Percentiles rank a stretch among this genome's conserved stretches.
Conservation (phyloP, 208 protist genomes). For the Trypanosoma avium region DNA sequence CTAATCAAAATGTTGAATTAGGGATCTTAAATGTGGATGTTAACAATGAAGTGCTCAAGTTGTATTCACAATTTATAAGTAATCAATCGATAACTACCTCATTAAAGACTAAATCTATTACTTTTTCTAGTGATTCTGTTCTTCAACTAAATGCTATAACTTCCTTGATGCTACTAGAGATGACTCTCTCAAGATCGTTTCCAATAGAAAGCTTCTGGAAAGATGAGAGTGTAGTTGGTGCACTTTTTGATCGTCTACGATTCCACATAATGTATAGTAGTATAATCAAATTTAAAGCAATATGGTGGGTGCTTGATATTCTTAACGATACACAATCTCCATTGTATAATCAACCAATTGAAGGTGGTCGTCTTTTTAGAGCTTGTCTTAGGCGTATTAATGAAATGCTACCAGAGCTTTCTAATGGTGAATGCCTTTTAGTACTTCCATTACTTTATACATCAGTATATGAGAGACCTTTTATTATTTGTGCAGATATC, state of each 20-base stretch:
- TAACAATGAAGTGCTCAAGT: constrained; percentile 16
- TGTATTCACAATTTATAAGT: constrained; percentile 23
- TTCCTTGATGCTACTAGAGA: constrained; percentile 32
- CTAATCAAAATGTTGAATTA: neutral
- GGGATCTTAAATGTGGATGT: neutral
- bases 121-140: constrained; percentile 11
- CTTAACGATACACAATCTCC: constrained; percentile 18
- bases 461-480: constrained; percentile 37
- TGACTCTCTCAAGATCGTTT: constrained; percentile 20
- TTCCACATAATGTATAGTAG: constrained; percentile 25
- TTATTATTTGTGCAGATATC: constrained; percentile 53
- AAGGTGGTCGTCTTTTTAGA: constrained; percentile 37
- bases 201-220: neutral
- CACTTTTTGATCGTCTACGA: constrained; percentile 16
- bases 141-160: constrained; percentile 4
- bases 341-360: constrained; percentile 1
- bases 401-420: constrained; percentile 40
- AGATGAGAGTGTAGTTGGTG: constrained; percentile 6
- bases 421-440: constrained; percentile 37
- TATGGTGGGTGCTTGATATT: constrained; percentile 47
- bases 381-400: constrained; percentile 50
- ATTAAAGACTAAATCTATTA: neutral
- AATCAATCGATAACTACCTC: neutral
- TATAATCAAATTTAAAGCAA: constrained; percentile 29
- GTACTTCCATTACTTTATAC: constrained; percentile 22